phyloP scores from a whole-genome alignment of 139 green algal genomes.

The Closterium sp. region DNA sequence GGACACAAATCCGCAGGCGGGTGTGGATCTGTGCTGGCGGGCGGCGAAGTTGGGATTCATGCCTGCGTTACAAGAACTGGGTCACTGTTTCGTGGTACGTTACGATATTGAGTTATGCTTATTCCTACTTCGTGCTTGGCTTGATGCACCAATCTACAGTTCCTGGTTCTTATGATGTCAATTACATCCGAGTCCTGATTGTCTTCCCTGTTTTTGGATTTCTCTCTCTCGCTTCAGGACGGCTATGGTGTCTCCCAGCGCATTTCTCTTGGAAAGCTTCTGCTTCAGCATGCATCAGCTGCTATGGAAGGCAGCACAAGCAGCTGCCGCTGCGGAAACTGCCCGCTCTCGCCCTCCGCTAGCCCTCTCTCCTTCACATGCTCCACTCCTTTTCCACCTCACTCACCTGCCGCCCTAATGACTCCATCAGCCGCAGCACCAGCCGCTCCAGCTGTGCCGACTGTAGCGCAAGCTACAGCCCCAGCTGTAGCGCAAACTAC shows the following conservation, averaged over 20 bases:
- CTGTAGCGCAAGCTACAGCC: neutral
- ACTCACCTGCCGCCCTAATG: neutral
- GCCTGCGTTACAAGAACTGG: neutral
- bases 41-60: neutral
- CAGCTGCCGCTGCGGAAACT: neutral
- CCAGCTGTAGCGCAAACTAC: neutral
- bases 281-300: neutral
- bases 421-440: neutral
- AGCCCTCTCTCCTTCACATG: neutral
- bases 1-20: neutral
- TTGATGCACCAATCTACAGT: neutral
- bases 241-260: neutral
- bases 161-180: too few species aligned
- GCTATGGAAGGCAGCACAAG: neutral
- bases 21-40: neutral
- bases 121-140: too few species aligned
- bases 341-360: neutral
- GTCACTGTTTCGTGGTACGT: neutral
- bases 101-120: too few species aligned
- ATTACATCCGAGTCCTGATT: too few species aligned
- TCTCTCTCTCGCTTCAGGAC: neutral
- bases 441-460: neutral
- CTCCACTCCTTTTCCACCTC: neutral
- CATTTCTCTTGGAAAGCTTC: neutral
- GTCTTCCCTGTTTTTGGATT: neutral